Base-by-base conservation (phyloP, 495 filamentous ascomycete species). In the Parathielavia appendiculata region DNA sequence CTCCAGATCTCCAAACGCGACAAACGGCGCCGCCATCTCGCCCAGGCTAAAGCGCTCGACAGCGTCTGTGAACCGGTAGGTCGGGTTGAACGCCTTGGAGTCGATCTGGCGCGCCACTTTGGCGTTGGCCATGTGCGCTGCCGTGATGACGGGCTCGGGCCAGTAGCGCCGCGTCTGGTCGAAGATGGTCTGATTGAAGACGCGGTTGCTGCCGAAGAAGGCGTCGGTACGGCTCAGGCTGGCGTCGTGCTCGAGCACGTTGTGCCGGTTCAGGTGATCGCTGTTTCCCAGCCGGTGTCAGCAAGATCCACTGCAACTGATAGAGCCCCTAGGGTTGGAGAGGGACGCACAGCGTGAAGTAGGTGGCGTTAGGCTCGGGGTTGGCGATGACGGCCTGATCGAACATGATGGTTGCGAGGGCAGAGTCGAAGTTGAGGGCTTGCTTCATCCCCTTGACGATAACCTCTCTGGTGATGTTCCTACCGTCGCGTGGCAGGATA, bases 351-450 rank as follows among this genome's bases (percentile, higher is more conserved):
- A 52, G 35, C 19, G 34, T 52, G 49, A 52, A 52, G 34, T 14
- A 38, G 11, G 34, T 39, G 20, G 49, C 32, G 35, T 52, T 39
- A 5, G 49, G 32, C 19, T 39, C 49, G 19, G 34, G 32, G 36
- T 38, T 52, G 20, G 19, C 49, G 35, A 38, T 40, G 11, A 52
- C 49, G 9, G 32, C 34, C 35, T 52, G 34, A 4, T 52, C 52
- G n/a, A 54, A 52, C 50, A 52, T 52, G 50, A 52, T 34, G 22
- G 32, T n/a, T 9, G 50, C 50, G 14, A 52, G 50, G 12, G 50
- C 22, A 30, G 50, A 17, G 36, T 52, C 36, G 7, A 52, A 52
- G 36, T 52, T 52, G 50, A 52, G 50, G 1, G 35, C 50, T 35
- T 52, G 50, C 19, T 52, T 41, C 50, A 52, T 52, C 4, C 6